phyloP scores from a whole-genome alignment of 768 basidiomycete species.

The Lactarius quietus region DNA sequence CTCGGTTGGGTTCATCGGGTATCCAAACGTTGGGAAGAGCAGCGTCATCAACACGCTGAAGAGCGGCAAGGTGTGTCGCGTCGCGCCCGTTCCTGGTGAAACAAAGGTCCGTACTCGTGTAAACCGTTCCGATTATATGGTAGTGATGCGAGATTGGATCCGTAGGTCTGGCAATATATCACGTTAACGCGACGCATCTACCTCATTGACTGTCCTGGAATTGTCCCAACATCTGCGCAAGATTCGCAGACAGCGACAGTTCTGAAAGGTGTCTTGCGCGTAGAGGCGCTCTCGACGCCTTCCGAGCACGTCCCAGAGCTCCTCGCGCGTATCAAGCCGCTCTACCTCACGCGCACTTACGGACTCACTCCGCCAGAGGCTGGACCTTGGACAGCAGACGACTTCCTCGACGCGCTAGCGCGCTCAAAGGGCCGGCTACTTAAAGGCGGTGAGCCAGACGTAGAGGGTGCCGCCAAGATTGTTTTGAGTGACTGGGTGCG shows the following conservation, averaged over 20 bases:
- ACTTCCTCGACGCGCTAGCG: slow-evolving; percentile 80
- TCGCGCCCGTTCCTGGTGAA: slow-evolving; percentile 96
- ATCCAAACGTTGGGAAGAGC: slow-evolving; percentile 97
- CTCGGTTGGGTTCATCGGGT: slow-evolving; percentile 95
- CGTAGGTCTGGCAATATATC: slow-evolving; percentile 96
- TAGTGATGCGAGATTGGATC: background rate
- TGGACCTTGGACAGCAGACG: slow-evolving; percentile 65
- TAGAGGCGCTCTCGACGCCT: slow-evolving; percentile 90
- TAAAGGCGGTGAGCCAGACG: slow-evolving; percentile 92
- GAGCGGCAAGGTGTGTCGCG: slow-evolving; percentile 94
- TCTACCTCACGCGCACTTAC: slow-evolving; percentile 88
- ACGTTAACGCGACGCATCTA: slow-evolving; percentile 94
- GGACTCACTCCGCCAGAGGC: slow-evolving; percentile 60
- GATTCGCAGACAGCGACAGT: slow-evolving; percentile 90
- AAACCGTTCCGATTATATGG: background rate
- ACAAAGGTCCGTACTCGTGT: slow-evolving; percentile 56
- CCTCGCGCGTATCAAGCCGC: slow-evolving; percentile 86
- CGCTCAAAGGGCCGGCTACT: slow-evolving; percentile 88
- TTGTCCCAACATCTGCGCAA: slow-evolving; percentile 90
- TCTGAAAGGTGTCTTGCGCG: slow-evolving; percentile 93
- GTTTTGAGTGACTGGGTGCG: slow-evolving; percentile 95
- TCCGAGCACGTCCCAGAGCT: slow-evolving; percentile 89
- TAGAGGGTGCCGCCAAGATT: slow-evolving; percentile 91
- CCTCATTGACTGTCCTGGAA: slow-evolving; percentile 98
- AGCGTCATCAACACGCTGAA: slow-evolving; percentile 98